Evolutionary conservation across 1,284 basidiomycete species (phyloP), one percentile per base, ranked within the genome.

Genomic region (Ceratobasidium sp.): DNA sequence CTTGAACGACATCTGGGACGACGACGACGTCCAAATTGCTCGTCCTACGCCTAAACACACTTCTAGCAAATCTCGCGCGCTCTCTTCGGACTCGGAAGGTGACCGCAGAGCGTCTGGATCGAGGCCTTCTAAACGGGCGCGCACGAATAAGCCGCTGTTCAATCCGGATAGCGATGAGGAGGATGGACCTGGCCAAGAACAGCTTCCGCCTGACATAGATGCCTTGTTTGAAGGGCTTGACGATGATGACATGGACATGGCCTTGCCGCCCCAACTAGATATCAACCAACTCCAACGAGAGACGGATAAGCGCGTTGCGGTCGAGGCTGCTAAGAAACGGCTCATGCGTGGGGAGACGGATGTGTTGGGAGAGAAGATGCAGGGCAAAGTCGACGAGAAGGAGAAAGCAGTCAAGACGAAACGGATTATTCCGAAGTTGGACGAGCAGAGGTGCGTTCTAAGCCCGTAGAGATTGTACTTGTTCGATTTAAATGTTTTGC

Each of bases 151-250:
- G 13, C 50, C 73, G 4, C 61, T 76, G 23, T 76, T 76, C 66
- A 73, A 72, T 23, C 73, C 75, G 23, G 75, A 74, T 47, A 61
- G 63, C 18, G 71, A 73, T 28, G 70, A 76, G 18, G 69, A 75
- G 11, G 69, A 69, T n/a, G 18, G 21, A 41, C 32, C 57, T 43
- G 7, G 18, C 23, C 18, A 14, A 59, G 46, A 28, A 30, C 58
- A 55, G 26, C 46, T 74, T 28, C 73, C 75, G 35, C 61, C 64
- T 79, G 75, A 76, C 35, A 82, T 91, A 21, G 89, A 90, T 66
- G 87, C 87, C 13, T 80, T 91, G 50, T 92, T 93, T 77, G 86
- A 84, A 28, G 86, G 85, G 50, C 78, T 89, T 49, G 88, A 87
- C 61, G 83, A 83, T 63, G 66, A 58, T 71, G 73, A 75, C 41